phyloP scores from a whole-genome alignment of 1,284 basidiomycete species.

The Fomitopsis palustris region DNA sequence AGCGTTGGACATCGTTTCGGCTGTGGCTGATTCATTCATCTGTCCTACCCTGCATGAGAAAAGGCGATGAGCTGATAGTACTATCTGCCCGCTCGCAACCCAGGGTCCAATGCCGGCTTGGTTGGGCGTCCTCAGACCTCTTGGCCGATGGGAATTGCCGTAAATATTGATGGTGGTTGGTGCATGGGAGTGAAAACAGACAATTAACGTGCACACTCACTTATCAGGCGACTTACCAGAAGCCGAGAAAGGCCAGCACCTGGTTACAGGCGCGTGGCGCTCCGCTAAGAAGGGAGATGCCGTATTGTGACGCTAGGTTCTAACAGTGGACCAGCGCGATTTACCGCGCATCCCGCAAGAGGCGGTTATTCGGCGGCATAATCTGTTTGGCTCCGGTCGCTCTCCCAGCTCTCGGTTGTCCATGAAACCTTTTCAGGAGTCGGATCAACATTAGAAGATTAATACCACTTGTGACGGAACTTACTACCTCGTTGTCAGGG shows the following conservation, averaged over 20 bases:
- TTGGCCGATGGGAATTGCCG: not conserved
- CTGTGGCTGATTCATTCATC: not conserved
- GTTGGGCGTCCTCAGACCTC: not conserved
- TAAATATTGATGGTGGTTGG: not conserved
- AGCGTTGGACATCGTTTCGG: not conserved
- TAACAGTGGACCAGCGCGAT: too few species aligned
- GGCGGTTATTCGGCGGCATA: not conserved
- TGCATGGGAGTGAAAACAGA: not conserved
- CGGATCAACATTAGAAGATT: too few species aligned
- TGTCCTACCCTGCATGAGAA: not conserved
- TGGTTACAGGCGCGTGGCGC: not conserved
- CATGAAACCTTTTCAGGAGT: too few species aligned
- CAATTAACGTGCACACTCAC: not conserved
- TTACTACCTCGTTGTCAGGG: too few species aligned
- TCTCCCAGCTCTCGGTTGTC: too few species aligned
- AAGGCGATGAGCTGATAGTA: not conserved
- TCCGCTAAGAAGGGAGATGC: not conserved
- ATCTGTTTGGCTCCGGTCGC: too few species aligned
- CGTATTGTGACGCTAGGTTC: not conserved
- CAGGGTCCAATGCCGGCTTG: not conserved
- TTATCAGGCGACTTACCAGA: not conserved
- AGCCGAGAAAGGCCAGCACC: not conserved
- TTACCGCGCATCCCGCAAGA: not conserved
- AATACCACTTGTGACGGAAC: too few species aligned
- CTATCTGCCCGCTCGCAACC: not conserved